Percentiles rank a stretch among this genome's conserved stretches.
These are phyloP conservation scores for Penicillium capsulatum DNA, from an alignment of 2,329 filamentous ascomycete genomes.

Conservation along the genomic window DNA sequence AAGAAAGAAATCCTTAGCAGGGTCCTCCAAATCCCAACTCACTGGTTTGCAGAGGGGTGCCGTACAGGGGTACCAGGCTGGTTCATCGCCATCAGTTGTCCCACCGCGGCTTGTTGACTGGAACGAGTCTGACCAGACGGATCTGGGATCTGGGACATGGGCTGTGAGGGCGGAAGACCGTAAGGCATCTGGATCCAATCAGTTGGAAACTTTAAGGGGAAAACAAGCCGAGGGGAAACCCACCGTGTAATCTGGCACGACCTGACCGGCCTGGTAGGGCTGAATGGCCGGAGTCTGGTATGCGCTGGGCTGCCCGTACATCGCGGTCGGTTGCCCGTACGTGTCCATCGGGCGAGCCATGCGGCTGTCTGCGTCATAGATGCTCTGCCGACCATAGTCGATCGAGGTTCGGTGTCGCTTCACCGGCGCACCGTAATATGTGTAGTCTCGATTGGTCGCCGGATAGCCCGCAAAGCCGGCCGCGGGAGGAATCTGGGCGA, in stretches of 20 bases:
- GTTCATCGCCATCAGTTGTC: conserved; percentile 36
- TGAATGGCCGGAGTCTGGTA: conserved; percentile 37
- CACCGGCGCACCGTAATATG: conserved; percentile 32
- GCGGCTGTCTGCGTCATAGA: conserved; percentile 37
- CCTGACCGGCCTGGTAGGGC: conserved; percentile 34
- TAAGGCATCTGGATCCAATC: conserved; percentile 29
- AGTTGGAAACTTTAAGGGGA: not conserved
- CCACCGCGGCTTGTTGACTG: conserved; percentile 37
- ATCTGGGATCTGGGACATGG: conserved; percentile 36
- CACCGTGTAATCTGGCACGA: conserved; percentile 37
- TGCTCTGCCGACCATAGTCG: conserved; percentile 33
- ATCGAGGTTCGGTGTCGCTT: conserved; percentile 41
- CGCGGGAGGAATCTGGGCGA: conserved; percentile 33
- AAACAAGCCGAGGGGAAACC: conserved; percentile 12
- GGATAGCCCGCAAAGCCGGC: conserved; percentile 33
- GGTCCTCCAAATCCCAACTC: conserved; percentile 17
- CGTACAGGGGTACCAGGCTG: conserved; percentile 39
- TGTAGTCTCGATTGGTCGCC: conserved; percentile 32
- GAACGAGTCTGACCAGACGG: conserved; percentile 30
- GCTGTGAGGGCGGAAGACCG: conserved; percentile 31
- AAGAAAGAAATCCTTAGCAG: conserved; percentile 28
- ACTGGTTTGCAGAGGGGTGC: conserved; percentile 25
- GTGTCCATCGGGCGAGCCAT: conserved; percentile 37
- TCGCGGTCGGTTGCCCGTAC: conserved; percentile 33
- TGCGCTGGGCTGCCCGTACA: conserved; percentile 31